These are phyloP conservation scores for Kalmanozyma brasiliensis DNA, from an alignment of 1,284 basidiomycete genomes.

Conservation along the genomic window DNA sequence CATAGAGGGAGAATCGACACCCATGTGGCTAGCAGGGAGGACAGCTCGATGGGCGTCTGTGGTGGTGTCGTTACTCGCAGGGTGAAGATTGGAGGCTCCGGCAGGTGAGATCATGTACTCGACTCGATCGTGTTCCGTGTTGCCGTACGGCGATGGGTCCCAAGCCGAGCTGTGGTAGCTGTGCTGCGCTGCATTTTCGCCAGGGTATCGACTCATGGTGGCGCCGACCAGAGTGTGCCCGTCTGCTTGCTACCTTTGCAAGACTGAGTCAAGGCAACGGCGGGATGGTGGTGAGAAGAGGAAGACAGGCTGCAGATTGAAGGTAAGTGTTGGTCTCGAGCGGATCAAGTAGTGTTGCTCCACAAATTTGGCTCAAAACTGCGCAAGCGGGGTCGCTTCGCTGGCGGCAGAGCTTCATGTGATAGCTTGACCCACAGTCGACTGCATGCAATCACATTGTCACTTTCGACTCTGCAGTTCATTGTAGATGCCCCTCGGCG, in stretches of 20 bases:
- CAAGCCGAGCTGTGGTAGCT: constrained; percentile 40
- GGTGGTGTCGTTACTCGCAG: constrained; percentile 35
- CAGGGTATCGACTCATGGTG: constrained; percentile 31
- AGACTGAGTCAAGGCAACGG: background rate
- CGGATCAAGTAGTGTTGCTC: constrained; percentile 9
- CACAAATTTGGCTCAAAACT: constrained; percentile 10
- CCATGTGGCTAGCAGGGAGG: constrained; percentile 22
- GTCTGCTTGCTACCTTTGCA: too few relatives aligned
- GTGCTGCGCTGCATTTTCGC: constrained; percentile 33
- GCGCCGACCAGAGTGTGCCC: too few relatives aligned
- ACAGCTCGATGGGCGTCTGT: constrained; percentile 36
- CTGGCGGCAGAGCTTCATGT: too few relatives aligned
- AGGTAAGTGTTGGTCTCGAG: constrained; percentile 17
- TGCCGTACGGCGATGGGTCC: constrained; percentile 39
- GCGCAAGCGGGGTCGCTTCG: too few relatives aligned
- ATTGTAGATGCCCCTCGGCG: too few relatives aligned
- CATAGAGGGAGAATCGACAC: constrained; percentile 47
- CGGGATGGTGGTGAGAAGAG: too few relatives aligned
- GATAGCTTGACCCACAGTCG: too few relatives aligned
- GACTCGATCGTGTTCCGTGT: constrained; percentile 28
- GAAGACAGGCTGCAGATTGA: too few relatives aligned
- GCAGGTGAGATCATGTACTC: constrained; percentile 7
- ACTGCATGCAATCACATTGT: background rate
- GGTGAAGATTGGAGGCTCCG: constrained; percentile 17
- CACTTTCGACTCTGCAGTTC: too few relatives aligned